phyloP scores from a whole-genome alignment of 73 alveolate genomes.

The Symbiodinium natans region DNA sequence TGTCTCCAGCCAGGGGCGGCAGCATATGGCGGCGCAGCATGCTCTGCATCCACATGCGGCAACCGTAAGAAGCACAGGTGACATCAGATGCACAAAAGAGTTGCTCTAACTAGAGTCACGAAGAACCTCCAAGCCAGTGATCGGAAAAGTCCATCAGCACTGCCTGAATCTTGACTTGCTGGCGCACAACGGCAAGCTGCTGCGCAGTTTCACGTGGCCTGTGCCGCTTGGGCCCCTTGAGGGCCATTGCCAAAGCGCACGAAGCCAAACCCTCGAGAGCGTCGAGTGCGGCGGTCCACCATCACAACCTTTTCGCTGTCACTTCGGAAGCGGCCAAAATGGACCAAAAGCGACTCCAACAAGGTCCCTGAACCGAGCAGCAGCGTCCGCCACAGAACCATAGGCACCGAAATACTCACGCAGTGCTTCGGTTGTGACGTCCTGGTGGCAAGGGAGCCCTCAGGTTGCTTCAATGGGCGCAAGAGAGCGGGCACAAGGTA shows the following conservation, averaged over 20 bases:
- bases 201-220: neutral
- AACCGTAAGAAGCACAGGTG: no score
- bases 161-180: no score
- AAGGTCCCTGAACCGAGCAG: no score
- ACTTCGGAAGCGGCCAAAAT: no score
- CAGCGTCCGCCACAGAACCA: constrained; percentile 69
- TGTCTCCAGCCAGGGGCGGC: no score
- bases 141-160: constrained; percentile 57
- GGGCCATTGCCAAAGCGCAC: constrained; percentile 90
- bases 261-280: constrained; percentile 91
- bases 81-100: no score
- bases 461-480: no score
- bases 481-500: neutral
- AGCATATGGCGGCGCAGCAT: no score
- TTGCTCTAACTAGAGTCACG: neutral
- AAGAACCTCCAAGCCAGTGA: constrained; percentile 55
- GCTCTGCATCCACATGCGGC: no score
- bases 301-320: constrained; percentile 48
- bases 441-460: constrained; percentile 6
- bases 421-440: constrained; percentile 57
- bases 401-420: constrained; percentile 47
- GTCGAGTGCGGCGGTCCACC: constrained; percentile 76
- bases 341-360: no score
- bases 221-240: constrained; percentile 57
- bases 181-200: no score